Evolutionary conservation across 1,139 yeast species (phyloP).

Genomic region (Scheffersomyces stambukii): DNA sequence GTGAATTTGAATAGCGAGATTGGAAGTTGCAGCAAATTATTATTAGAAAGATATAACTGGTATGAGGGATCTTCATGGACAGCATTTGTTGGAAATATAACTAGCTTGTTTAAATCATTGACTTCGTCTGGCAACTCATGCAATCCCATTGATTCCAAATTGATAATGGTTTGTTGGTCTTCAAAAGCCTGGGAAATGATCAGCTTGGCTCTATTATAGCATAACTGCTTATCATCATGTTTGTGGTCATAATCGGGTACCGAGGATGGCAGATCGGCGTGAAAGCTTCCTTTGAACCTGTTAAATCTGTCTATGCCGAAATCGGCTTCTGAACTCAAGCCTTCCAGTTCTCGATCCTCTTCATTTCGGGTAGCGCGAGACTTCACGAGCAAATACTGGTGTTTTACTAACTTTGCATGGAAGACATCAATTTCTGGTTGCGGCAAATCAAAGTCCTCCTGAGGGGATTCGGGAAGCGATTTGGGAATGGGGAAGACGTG

Average conservation of each 20-base stretch:
- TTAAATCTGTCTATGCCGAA: conserved; percentile 46
- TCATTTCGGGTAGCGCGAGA: conserved; percentile 1
- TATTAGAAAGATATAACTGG: conserved; percentile 38
- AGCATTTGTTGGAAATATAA: conserved; percentile 21
- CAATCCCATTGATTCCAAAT: conserved; percentile 35
- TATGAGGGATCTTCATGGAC: conserved; percentile 10
- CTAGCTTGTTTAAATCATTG: conserved; percentile 41
- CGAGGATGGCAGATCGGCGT: conserved; percentile 23
- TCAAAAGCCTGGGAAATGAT: conserved; percentile 39
- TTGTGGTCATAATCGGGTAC: conserved; percentile 19
- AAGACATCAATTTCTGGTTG: neutral
- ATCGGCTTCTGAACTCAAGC: conserved; percentile 43
- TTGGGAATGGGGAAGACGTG: conserved; percentile 21
- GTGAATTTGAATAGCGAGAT: conserved; percentile 40
- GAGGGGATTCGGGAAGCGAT: conserved; percentile 17
- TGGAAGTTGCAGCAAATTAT: conserved; percentile 27
- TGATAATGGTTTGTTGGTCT: conserved; percentile 29
- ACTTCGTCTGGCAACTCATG: conserved; percentile 41
- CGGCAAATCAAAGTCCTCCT: too few relatives aligned
- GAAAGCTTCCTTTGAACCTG: conserved; percentile 29
- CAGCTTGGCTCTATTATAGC: conserved; percentile 25
- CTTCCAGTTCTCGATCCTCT: too few relatives aligned
- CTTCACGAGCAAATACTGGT: conserved; percentile 3
- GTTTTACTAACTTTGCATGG: too few relatives aligned
- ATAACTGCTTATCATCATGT: conserved; percentile 11